Percentiles rank a stretch among this genome's conserved stretches.
Conservation (phyloP, 2,329 filamentous ascomycete genomes). For the Nannizziopsis arthrosporioides region DNA sequence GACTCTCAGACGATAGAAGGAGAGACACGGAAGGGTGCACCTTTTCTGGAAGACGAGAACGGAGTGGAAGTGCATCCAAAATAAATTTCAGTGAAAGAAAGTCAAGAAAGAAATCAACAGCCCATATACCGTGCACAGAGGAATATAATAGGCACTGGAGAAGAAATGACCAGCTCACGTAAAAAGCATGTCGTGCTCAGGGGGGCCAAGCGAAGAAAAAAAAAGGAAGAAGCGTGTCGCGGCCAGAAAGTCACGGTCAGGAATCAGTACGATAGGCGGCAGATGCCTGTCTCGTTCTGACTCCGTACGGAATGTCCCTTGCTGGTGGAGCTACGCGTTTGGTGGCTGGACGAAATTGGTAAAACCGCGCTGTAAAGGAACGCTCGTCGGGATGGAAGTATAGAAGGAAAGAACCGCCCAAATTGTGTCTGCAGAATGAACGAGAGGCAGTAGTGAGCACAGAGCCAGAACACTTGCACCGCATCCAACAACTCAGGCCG, state of each 20-base stretch:
- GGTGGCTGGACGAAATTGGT: slow-evolving; percentile 11
- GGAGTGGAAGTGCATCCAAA: background rate
- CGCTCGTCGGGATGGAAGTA: background rate
- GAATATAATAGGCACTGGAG: background rate
- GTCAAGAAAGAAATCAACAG: slow-evolving; percentile 1
- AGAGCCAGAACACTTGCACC: background rate
- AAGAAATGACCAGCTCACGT: background rate
- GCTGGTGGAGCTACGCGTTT: slow-evolving; percentile 14
- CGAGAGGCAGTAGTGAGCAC: too few relatives aligned
- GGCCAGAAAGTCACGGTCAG: slow-evolving; percentile 14
- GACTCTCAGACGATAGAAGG: background rate
- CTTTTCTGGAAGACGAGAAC: background rate
- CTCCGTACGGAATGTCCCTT: slow-evolving; percentile 6
- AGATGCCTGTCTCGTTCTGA: slow-evolving; percentile 12
- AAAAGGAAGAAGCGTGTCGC: slow-evolving; percentile 5
- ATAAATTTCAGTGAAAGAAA: background rate
- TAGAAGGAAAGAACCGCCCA: background rate
- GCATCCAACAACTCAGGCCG: background rate
- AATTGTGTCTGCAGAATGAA: too few relatives aligned
- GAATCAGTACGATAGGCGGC: slow-evolving; percentile 5
- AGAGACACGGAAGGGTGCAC: slow-evolving; percentile 1
- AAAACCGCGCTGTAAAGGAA: slow-evolving; percentile 3
- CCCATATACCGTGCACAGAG: background rate
- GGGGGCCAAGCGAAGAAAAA: slow-evolving; percentile 5
- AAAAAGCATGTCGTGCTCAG: slow-evolving; percentile 8